Base-by-base conservation (phyloP, 805 yeast genomes). In the Hanseniaspora lachancei region DNA sequence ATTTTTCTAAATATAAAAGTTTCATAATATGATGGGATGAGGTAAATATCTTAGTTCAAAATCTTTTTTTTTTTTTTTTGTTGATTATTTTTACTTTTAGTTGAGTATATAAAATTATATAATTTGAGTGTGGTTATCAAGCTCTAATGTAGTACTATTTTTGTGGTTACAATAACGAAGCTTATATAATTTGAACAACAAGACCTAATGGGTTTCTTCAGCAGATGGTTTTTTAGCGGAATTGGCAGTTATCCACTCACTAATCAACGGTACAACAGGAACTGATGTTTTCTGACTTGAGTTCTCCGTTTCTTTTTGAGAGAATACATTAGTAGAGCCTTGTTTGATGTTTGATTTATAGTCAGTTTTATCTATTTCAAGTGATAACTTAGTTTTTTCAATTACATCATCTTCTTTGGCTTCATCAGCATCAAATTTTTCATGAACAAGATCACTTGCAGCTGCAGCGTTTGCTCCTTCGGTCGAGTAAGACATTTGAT, bases 401-500 rank as follows among this genome's bases (percentile, higher is more conserved):
- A 72, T 73, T 49, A 74, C 72, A 20, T 74, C 70, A 54, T 67
- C 66, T 15, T 71, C 77, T 57, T 71, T 77, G 55, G 62, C 35
- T 48, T 64, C 68, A n/a, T 66, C 62, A 10, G 21, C 47, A 35
- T 80, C 79, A 62, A 77, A 80, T 57, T 75, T 78, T 29, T 73
- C 74, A 18, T 74, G 67, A 1, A 79, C 76, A 10, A 75, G 65
- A 61, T 77, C 81, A 15, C 76, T 77, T 62, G 77, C 79, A 46
- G 65, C 66, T 6, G 72, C 68, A 3, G 61, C 56, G 50, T 66
- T 70, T 18, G 93, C 84, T 34, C 97, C 97, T 68, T 93, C 99
- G 2, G 99, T 93, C 40, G 98, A 97, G 63, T 88, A 95, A 3
- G 95, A 84, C 86, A 93, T 84, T 44, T 89, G 79, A 68, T 85